Conservation (phyloP, 2,329 filamentous ascomycete species). For the Aureobasidium sp. region DNA sequence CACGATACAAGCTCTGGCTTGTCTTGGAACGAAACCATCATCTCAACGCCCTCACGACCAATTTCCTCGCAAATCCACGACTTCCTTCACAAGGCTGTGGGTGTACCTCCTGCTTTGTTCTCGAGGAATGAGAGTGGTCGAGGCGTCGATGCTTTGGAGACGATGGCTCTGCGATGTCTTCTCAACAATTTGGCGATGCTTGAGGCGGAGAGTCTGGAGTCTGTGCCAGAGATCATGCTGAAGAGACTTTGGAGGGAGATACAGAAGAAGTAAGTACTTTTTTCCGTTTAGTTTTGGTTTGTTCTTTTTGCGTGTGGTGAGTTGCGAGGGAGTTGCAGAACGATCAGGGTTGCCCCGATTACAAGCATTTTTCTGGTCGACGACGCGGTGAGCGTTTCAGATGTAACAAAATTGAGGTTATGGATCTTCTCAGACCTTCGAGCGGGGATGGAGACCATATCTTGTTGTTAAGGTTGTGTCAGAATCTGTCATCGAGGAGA, state of each 20-base stretch:
- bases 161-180: conserved; percentile 17
- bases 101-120: not conserved
- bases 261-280: conserved; percentile 8
- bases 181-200: conserved; percentile 18
- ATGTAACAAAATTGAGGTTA: not conserved
- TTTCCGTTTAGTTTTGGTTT: not conserved
- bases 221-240: conserved; percentile 14
- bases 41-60: not conserved
- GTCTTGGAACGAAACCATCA: not conserved
- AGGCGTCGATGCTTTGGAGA: conserved; percentile 21
- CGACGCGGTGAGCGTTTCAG: not conserved
- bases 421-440: too few species aligned
- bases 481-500: not conserved
- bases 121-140: not conserved
- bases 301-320: not conserved
- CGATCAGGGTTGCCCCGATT: not conserved
- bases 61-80: not conserved
- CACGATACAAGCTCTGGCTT: not conserved
- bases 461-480: not conserved
- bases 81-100: not conserved
- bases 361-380: not conserved
- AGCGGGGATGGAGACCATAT: too few species aligned
- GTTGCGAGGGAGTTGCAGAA: too few species aligned
- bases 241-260: conserved; percentile 18
- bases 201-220: conserved; percentile 16